A percentile compares a stretch with the other conserved stretches of the same genome.
Evolutionary conservation across 2,329 filamentous ascomycete genomes (phyloP).

Genomic region (Ophiostoma australiae): DNA sequence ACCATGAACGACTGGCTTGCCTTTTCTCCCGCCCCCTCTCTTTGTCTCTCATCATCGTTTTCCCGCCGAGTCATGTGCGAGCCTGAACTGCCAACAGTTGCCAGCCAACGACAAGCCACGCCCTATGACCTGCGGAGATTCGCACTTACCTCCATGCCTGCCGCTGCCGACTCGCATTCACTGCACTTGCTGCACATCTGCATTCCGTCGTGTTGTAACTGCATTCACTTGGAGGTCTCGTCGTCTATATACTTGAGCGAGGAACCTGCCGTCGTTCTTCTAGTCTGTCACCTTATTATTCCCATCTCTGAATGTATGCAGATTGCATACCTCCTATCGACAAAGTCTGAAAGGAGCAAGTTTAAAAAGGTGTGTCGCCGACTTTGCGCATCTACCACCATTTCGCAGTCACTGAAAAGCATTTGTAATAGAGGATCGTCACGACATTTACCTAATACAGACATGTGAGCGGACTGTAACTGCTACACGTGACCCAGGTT

Average conservation of each 20-base stretch:
- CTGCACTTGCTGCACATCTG: neutral
- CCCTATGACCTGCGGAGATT: neutral
- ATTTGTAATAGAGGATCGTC: neutral
- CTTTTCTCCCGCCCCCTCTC: neutral
- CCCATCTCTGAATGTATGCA: too few species aligned
- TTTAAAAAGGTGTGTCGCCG: neutral
- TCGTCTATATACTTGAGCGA: neutral
- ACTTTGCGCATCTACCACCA: neutral
- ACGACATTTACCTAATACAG: neutral
- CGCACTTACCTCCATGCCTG: neutral
- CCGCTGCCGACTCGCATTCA: neutral
- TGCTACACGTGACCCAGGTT: slow-evolving; percentile 5
- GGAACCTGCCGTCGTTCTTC: neutral
- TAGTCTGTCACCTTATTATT: neutral
- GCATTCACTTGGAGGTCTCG: neutral
- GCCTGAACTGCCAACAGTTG: neutral
- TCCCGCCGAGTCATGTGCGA: neutral
- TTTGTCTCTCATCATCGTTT: neutral
- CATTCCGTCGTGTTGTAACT: neutral
- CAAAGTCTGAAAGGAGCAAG: too few species aligned
- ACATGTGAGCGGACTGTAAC: neutral
- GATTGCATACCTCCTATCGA: neutral
- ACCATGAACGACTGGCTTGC: neutral
- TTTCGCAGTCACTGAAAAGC: neutral
- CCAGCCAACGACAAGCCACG: neutral